These are phyloP conservation scores for Punica granatum DNA, from an alignment of 345 rosid species.

Conservation along the genomic window DNA sequence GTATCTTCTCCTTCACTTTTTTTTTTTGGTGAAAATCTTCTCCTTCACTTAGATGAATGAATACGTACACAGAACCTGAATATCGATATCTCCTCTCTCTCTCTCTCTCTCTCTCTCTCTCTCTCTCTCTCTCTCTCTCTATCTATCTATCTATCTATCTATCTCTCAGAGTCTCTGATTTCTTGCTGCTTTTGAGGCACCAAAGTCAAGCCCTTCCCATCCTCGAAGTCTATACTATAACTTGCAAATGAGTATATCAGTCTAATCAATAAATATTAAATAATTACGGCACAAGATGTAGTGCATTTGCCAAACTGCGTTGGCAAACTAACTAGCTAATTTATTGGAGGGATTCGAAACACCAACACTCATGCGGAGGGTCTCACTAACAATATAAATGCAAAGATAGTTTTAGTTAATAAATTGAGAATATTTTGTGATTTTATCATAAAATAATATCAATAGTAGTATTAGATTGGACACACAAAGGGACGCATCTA, in stretches of 20 bases:
- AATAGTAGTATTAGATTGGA: not conserved
- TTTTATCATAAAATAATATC: too few species aligned
- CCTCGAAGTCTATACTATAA: conserved; percentile 3
- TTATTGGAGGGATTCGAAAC: too few species aligned
- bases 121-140: not conserved
- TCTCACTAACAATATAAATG: too few species aligned
- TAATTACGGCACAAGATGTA: too few species aligned
- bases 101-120: conserved; percentile 4
- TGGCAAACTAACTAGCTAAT: too few species aligned
- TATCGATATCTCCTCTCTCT: too few species aligned
- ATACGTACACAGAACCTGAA: not conserved
- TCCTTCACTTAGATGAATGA: not conserved
- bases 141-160: not conserved
- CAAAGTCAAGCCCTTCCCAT: conserved; percentile 47
- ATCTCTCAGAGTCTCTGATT: not conserved
- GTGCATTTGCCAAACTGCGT: too few species aligned
- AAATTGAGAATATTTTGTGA: not conserved
- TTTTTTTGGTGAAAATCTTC: too few species aligned
- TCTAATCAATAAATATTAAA: too few species aligned
- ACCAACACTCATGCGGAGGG: too few species aligned
- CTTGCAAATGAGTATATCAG: conserved; percentile 16
- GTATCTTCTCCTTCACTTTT: too few species aligned
- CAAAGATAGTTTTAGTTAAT: too few species aligned
- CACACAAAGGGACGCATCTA: not conserved
- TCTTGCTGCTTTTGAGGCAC: conserved; percentile 47